A percentile compares a stretch with the other conserved stretches of the same genome.
Conservation (phyloP, 2,329 filamentous ascomycete genomes). For the Cytospora piceicola region DNA sequence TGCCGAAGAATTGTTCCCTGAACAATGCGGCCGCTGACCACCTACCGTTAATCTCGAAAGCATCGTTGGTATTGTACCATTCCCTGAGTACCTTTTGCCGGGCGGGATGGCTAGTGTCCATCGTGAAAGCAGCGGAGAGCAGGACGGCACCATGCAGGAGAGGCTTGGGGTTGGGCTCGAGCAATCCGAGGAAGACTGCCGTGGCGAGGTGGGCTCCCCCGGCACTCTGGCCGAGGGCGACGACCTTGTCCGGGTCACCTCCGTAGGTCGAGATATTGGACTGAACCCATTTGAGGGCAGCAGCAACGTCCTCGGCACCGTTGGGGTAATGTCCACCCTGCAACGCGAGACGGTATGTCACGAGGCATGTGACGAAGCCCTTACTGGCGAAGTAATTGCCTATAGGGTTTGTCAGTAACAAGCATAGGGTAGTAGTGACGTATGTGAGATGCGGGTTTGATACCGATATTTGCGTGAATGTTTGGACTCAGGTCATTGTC, state of each 20-base stretch:
- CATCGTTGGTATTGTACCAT: conserved; percentile 23
- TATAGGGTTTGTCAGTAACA: conserved; percentile 11
- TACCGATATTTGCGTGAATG: conserved; percentile 31
- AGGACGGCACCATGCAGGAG: conserved; percentile 28
- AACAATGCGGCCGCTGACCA: conserved; percentile 23
- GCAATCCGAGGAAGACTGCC: conserved; percentile 27
- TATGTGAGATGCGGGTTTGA: neutral
- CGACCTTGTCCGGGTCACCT: conserved; percentile 30
- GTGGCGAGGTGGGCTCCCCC: conserved; percentile 30
- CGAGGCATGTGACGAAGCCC: conserved; percentile 35
- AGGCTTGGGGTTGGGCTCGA: conserved; percentile 22
- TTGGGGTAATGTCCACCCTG: conserved; percentile 32
- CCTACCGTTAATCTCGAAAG: conserved; percentile 22
- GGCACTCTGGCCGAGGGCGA: conserved; percentile 33
- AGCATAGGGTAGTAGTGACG: neutral
- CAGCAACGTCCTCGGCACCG: conserved; percentile 30
- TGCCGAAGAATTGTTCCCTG: conserved; percentile 22
- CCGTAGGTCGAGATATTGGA: conserved; percentile 32
- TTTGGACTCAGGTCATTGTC: conserved; percentile 31
- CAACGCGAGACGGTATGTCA: conserved; percentile 33
- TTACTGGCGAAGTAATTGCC: conserved; percentile 36
- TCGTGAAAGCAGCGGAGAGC: conserved; percentile 27
- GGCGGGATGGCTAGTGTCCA: neutral
- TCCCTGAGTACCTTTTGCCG: conserved; percentile 7
- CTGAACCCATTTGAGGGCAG: conserved; percentile 32